Conservation (phyloP, 2,329 filamentous ascomycete genomes). For the Paradendryphiella salina region DNA sequence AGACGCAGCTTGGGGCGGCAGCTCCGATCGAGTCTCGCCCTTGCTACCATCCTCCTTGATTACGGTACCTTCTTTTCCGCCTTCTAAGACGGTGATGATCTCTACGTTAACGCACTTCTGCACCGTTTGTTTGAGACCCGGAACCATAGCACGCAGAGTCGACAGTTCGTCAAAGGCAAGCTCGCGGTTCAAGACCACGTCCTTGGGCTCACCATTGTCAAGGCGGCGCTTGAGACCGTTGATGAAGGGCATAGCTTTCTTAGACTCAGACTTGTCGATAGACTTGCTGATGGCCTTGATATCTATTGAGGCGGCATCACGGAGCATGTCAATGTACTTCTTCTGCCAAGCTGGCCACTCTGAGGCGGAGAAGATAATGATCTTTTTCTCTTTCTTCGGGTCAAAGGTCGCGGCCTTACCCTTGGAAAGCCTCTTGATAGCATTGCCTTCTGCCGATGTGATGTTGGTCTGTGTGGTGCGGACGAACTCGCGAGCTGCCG, state of each 20-base stretch:
- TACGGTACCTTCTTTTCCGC: slow-evolving; percentile 65
- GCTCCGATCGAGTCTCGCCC: slow-evolving; percentile 61
- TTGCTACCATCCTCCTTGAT: slow-evolving; percentile 57
- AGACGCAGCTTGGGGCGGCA: slow-evolving; percentile 66
- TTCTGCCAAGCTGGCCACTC: slow-evolving; percentile 84
- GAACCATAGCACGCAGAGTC: slow-evolving; percentile 76
- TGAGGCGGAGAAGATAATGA: slow-evolving; percentile 80
- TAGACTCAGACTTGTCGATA: slow-evolving; percentile 87
- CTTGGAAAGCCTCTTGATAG: slow-evolving; percentile 88
- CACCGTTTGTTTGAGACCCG: slow-evolving; percentile 75
- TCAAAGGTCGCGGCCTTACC: slow-evolving; percentile 86
- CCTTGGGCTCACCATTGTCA: slow-evolving; percentile 65
- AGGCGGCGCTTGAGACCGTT: slow-evolving; percentile 84
- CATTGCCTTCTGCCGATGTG: slow-evolving; percentile 78
- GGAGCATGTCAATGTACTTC: slow-evolving; percentile 42
- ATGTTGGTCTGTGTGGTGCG: slow-evolving; percentile 74
- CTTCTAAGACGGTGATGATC: slow-evolving; percentile 71
- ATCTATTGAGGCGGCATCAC: slow-evolving; percentile 58
- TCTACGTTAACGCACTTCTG: slow-evolving; percentile 70
- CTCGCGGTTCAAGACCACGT: slow-evolving; percentile 77
- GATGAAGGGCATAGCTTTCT: slow-evolving; percentile 98
- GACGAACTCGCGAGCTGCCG: slow-evolving; percentile 81
- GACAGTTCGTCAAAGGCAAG: slow-evolving; percentile 83
- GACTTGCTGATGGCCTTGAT: slow-evolving; percentile 79
- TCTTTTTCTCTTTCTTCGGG: slow-evolving; percentile 87